Evolutionary conservation across 163 green algal genomes (phyloP).

Genomic region (Coccomyxa subellipsoidea): DNA sequence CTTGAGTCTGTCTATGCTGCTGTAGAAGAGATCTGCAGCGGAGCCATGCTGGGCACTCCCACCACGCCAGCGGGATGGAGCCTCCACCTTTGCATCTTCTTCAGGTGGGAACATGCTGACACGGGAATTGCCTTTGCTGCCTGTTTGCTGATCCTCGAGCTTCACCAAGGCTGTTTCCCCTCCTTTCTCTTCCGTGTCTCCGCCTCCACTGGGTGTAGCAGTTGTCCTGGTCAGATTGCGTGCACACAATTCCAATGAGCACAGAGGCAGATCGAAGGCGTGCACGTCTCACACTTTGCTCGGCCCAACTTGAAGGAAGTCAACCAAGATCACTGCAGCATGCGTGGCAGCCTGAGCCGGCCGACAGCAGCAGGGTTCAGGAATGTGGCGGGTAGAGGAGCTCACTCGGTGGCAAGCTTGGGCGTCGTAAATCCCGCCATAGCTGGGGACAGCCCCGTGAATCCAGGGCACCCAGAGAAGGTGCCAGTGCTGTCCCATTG

Average conservation of each 20-base stretch:
- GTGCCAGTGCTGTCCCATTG: neutral
- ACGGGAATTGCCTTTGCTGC: neutral
- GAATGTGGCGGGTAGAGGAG: neutral
- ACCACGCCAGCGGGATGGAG: neutral
- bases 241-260: neutral
- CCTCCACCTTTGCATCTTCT: neutral
- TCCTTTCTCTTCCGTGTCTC: neutral
- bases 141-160: neutral
- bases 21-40: neutral
- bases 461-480: neutral
- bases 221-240: neutral
- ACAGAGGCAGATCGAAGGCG: too few relatives aligned
- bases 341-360: neutral
- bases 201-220: neutral
- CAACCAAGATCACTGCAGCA: too few relatives aligned
- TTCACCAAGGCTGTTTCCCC: neutral
- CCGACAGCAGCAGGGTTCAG: neutral
- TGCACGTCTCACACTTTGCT: too few relatives aligned
- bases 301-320: too few relatives aligned
- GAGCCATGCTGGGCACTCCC: neutral
- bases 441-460: neutral
- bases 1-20: neutral
- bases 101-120: neutral
- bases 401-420: constrained; percentile 1
- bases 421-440: neutral